Conservation (phyloP, 352 stramenopile species). For the Phytopythium aichiense region DNA sequence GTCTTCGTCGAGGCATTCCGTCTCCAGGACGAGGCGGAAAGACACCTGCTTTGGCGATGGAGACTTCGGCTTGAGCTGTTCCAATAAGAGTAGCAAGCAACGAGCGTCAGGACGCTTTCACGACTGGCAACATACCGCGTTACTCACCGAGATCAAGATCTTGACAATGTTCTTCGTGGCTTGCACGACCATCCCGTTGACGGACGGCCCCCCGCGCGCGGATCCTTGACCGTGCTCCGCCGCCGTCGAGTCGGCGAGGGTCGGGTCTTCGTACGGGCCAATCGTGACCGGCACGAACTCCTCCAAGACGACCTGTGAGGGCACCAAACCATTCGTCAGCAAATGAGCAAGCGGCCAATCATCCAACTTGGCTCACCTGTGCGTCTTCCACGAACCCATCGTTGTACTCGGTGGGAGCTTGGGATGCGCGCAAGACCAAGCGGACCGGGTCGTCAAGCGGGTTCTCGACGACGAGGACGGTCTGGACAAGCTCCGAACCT, state of each 20-base stretch:
- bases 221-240: slow-evolving; percentile 20
- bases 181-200: slow-evolving; percentile 55
- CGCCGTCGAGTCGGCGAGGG: slow-evolving; percentile 64
- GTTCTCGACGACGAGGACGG: slow-evolving; percentile 74
- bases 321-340: neutral
- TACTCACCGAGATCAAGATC: slow-evolving; percentile 42
- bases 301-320: slow-evolving; percentile 33
- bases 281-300: slow-evolving; percentile 60
- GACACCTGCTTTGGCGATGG: slow-evolving; percentile 13
- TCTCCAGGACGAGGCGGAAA: slow-evolving; percentile 55
- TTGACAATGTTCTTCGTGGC: slow-evolving; percentile 47
- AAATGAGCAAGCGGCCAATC: neutral
- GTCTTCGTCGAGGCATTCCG: slow-evolving; percentile 60
- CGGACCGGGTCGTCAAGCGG: slow-evolving; percentile 73
- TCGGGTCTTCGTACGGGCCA: slow-evolving; percentile 81
- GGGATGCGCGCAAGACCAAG: slow-evolving; percentile 35
- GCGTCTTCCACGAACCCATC: slow-evolving; percentile 14
- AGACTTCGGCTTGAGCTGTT: slow-evolving; percentile 16
- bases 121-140: neutral
- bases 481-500: slow-evolving; percentile 25
- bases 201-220: slow-evolving; percentile 10
- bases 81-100: neutral
- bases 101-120: neutral
- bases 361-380: slow-evolving; percentile 17
- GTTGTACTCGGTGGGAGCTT: neutral